These are phyloP conservation scores for Lactarius sp. DNA, from an alignment of 768 basidiomycete species.

Conservation along the genomic window DNA sequence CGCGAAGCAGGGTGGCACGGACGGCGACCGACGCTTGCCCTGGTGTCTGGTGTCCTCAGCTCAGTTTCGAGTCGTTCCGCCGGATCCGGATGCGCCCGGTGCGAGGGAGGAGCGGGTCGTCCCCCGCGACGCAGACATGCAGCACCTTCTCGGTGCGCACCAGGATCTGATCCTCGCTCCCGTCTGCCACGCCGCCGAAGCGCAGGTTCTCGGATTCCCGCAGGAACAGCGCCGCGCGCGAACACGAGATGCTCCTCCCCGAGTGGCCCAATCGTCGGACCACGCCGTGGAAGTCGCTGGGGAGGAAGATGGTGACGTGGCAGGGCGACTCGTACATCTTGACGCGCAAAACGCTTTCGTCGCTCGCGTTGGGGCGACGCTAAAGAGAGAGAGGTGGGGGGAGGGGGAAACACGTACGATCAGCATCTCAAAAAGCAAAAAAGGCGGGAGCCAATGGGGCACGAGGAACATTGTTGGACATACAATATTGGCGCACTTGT, in stretches of 20 bases:
- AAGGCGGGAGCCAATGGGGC: too few species aligned
- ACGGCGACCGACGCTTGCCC: too few species aligned
- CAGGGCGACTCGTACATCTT: conserved; percentile 19
- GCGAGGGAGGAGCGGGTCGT: conserved; percentile 2
- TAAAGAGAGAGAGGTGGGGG: background rate
- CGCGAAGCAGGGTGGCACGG: too few species aligned
- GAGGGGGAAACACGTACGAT: background rate
- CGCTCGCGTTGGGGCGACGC: background rate
- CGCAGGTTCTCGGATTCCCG: conserved; percentile 8
- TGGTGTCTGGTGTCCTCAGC: background rate
- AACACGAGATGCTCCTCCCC: conserved; percentile 19
- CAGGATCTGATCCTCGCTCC: conserved; percentile 8
- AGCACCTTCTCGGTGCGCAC: conserved; percentile 20
- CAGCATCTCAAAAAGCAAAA: background rate
- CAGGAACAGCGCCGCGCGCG: conserved; percentile 9
- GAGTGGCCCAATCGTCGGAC: conserved; percentile 18
- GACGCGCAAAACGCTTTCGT: conserved; percentile 2
- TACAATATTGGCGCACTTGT: conserved; percentile 14
- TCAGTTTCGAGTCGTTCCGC: background rate
- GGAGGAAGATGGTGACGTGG: conserved; percentile 11
- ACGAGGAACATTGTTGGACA: background rate
- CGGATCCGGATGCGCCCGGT: background rate
- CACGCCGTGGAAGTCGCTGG: conserved; percentile 15
- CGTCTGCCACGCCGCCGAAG: conserved; percentile 2
- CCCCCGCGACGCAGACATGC: conserved; percentile 10